A percentile compares a stretch with the other conserved stretches of the same genome.
Conservation (phyloP, 1,139 yeast species). For the Sugiyamaella grinbergsii region DNA sequence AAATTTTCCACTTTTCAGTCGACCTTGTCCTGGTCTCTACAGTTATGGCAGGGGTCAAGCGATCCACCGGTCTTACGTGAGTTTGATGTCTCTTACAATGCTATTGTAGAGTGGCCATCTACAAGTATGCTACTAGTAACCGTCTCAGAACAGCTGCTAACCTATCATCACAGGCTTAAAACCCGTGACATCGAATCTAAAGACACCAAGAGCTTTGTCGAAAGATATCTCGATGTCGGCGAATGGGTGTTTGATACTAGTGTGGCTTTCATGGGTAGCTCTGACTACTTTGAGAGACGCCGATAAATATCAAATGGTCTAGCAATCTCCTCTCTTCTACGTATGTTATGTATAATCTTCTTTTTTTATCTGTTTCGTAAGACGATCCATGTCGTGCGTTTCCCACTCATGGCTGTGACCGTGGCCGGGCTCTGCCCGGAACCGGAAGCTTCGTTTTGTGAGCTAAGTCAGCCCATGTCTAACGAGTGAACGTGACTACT, state of each 20-base stretch:
- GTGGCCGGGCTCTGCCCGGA: conserved; percentile 3
- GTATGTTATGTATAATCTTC: neutral
- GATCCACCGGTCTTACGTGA: conserved; percentile 78
- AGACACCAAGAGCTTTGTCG: conserved; percentile 60
- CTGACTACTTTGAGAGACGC: conserved; percentile 68
- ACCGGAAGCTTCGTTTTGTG: neutral
- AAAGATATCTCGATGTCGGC: conserved; percentile 78
- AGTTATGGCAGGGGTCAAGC: conserved; percentile 83
- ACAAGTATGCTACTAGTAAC: neutral
- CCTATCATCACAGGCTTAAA: conserved; percentile 33
- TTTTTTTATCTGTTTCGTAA: too few relatives aligned
- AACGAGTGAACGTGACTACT: too few relatives aligned
- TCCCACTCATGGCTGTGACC: too few relatives aligned
- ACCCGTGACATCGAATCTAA: conserved; percentile 45
- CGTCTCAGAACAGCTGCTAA: neutral
- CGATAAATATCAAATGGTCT: conserved; percentile 7
- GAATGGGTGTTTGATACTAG: conserved; percentile 77
- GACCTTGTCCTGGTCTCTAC: conserved; percentile 81
- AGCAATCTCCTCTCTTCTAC: neutral
- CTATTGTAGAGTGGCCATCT: too few relatives aligned
- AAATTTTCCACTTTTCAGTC: conserved; percentile 59
- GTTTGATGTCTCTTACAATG: too few relatives aligned
- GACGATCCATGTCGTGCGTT: too few relatives aligned
- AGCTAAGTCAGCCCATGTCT: too few relatives aligned
- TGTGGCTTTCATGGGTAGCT: conserved; percentile 69